Percentiles rank a stretch among this genome's conserved stretches.
These are phyloP conservation scores for Rhodotorula taiwanensis DNA, from an alignment of 768 basidiomycete genomes.

Conservation along the genomic window DNA sequence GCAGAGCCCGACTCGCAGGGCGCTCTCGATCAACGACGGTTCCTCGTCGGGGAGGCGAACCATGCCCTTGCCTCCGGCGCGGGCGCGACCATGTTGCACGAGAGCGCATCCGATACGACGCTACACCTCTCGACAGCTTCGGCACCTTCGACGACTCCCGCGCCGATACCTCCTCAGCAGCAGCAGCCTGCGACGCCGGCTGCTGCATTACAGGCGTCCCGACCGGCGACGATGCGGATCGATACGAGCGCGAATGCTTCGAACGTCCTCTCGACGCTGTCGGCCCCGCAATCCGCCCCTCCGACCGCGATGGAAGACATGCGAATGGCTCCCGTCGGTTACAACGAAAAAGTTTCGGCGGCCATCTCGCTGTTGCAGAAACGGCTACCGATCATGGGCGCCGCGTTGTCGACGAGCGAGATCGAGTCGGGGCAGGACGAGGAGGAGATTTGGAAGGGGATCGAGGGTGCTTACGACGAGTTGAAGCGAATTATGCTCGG, in stretches of 20 bases:
- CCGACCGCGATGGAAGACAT: constrained; percentile 3
- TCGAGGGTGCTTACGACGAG: constrained; percentile 35
- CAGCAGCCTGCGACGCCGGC: neutral
- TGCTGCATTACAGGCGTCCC: neutral
- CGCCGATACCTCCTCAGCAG: neutral
- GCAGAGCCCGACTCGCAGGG: constrained; percentile 7
- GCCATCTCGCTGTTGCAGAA: constrained; percentile 32
- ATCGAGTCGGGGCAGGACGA: constrained; percentile 27
- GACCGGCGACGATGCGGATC: neutral
- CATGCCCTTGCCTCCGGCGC: no score
- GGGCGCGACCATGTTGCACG: neutral
- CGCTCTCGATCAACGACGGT: constrained; percentile 9
- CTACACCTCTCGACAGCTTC: neutral
- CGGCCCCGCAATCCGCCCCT: constrained; percentile 1
- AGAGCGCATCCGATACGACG: neutral
- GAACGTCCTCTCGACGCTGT: neutral
- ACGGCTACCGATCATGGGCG: constrained; percentile 34
- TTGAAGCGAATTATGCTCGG: constrained; percentile 30
- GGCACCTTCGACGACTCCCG: neutral
- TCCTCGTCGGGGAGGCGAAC: neutral
- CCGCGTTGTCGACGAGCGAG: constrained; percentile 25
- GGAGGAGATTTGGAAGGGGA: constrained; percentile 38
- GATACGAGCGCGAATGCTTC: neutral
- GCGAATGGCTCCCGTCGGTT: neutral
- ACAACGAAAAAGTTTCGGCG: constrained; percentile 18